phyloP scores from a whole-genome alignment of 306 rosid genomes.

The Trifolium repens region DNA sequence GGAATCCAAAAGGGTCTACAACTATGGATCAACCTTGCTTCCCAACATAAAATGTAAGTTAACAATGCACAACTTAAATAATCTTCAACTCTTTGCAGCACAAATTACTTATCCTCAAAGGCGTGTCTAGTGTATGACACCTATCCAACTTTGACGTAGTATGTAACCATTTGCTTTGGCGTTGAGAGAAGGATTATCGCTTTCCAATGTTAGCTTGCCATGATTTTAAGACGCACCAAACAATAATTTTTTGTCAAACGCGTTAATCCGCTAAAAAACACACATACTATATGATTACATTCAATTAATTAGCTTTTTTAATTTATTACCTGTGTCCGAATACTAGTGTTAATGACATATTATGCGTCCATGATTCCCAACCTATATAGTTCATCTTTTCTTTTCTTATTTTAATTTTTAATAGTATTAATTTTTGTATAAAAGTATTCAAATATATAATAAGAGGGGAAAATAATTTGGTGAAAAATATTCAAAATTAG shows the following conservation, averaged over 20 bases:
- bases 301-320: not conserved
- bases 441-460: not conserved
- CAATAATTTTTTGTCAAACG: no score
- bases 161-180: no score
- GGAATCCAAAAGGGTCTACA: constrained; percentile 92
- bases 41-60: constrained; percentile 80
- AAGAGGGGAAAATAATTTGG: not conserved
- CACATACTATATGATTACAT: no score
- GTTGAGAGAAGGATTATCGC: no score
- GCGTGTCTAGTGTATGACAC: not conserved
- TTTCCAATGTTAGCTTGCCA: no score
- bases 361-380: no score
- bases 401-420: not conserved
- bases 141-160: no score
- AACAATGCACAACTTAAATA: not conserved
- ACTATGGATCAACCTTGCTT: constrained; percentile 90
- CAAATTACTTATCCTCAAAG: no score
- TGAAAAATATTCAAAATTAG: not conserved
- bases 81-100: no score
- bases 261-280: no score
- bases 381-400: not conserved
- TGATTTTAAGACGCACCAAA: no score
- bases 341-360: not conserved
- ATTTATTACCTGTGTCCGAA: not conserved
- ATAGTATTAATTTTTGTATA: no score